Conservation (phyloP, 2,329 filamentous ascomycete genomes). For the Exophiala viscosa region DNA sequence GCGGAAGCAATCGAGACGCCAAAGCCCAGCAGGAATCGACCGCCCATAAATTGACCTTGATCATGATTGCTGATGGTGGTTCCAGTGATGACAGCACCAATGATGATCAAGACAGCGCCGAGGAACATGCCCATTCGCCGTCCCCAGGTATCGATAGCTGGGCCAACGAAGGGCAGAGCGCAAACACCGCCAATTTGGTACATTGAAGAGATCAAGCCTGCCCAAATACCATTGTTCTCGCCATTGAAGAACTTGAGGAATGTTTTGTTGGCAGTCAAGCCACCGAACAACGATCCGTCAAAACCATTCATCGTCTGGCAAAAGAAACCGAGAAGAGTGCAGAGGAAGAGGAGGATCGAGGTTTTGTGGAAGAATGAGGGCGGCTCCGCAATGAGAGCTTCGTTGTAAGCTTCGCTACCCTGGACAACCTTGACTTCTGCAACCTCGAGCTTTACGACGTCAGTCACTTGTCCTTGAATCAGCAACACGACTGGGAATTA, state of each 20-base stretch:
- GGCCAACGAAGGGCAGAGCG: conserved; percentile 47
- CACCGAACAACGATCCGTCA: conserved; percentile 56
- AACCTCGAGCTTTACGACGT: too few relatives aligned
- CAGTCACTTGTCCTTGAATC: too few relatives aligned
- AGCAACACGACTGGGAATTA: too few relatives aligned
- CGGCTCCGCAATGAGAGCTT: conserved; percentile 54
- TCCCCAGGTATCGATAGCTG: conserved; percentile 47
- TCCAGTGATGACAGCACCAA: conserved; percentile 51
- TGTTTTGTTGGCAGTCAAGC: conserved; percentile 47
- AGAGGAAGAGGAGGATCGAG: conserved; percentile 22
- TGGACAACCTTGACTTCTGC: conserved; percentile 42
- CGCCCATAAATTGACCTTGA: conserved; percentile 54
- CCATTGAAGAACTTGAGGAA: conserved; percentile 45
- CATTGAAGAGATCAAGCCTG: conserved; percentile 45
- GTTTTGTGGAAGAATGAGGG: conserved; percentile 10
- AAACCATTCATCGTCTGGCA: conserved; percentile 56
- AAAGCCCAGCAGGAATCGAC: conserved; percentile 54
- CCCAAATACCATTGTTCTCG: conserved; percentile 41
- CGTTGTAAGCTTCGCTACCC: conserved; percentile 53
- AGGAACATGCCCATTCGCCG: conserved; percentile 56
- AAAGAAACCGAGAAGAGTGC: conserved; percentile 37
- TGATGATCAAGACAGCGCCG: conserved; percentile 51
- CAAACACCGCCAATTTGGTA: conserved; percentile 47
- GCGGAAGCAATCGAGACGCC: conserved; percentile 59
- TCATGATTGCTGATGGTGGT: conserved; percentile 39